Conservation (phyloP, 495 filamentous ascomycete species). For the Aspergillus kassunensis region DNA sequence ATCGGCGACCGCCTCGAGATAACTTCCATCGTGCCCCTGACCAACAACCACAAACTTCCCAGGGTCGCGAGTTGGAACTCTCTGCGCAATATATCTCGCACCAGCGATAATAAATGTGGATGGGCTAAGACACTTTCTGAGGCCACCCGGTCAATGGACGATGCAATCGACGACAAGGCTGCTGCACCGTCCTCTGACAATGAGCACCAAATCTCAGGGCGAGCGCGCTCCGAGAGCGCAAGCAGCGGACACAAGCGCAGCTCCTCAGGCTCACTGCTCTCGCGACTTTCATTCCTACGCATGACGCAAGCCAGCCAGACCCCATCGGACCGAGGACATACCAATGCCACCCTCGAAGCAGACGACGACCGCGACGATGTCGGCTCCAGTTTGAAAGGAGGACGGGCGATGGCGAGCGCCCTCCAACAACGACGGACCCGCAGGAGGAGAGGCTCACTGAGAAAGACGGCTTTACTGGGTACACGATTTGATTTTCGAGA, state of each 20-base stretch:
- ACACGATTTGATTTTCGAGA: constrained; percentile 50
- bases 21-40: not conserved
- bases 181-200: constrained; percentile 25
- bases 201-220: constrained; percentile 26
- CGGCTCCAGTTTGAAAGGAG: constrained; percentile 30
- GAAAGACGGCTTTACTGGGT: constrained; percentile 75
- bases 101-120: constrained; percentile 17
- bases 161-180: constrained; percentile 28
- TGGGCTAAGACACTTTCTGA: constrained; percentile 18
- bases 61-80: not conserved
- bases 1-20: not conserved
- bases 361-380: constrained; percentile 35
- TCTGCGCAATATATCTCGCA: not conserved
- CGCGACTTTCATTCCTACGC: constrained; percentile 54
- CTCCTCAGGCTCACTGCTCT: constrained; percentile 58
- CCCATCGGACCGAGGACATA: constrained; percentile 35
- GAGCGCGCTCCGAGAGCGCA: constrained; percentile 37
- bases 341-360: constrained; percentile 38
- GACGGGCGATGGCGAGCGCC: constrained; percentile 51
- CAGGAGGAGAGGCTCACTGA: constrained; percentile 70
- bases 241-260: constrained; percentile 57
- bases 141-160: constrained; percentile 37
- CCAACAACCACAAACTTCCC: not conserved
- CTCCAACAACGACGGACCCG: constrained; percentile 62
- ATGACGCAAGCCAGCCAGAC: constrained; percentile 38